Evolutionary conservation across 768 basidiomycete species (phyloP).

Genomic region (Phaffia tasmanica): DNA sequence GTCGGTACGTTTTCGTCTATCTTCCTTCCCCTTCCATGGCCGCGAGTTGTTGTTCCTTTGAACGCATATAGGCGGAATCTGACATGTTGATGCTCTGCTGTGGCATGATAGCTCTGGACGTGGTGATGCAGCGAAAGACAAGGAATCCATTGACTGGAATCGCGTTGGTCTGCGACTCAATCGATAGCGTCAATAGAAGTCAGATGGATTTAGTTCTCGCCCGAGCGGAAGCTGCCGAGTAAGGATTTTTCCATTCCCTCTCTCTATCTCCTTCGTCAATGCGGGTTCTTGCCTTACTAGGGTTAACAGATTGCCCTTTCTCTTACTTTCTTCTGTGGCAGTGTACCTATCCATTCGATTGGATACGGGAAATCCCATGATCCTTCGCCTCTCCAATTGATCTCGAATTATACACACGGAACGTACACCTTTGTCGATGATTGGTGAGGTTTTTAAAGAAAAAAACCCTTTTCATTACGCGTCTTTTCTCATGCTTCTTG

Average conservation of each 20-base stretch:
- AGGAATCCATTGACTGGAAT: conserved; percentile 85
- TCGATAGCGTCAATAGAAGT: conserved; percentile 80
- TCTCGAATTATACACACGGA: conserved; percentile 94
- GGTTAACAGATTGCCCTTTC: not conserved
- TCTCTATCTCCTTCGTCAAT: not conserved
- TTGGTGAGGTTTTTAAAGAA: conserved; percentile 14
- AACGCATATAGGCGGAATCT: not conserved
- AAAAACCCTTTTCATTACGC: not conserved
- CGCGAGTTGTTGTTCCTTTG: not conserved
- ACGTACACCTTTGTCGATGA: conserved; percentile 72
- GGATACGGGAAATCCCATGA: conserved; percentile 96
- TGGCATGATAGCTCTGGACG: conserved; percentile 58
- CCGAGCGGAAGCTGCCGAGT: conserved; percentile 86
- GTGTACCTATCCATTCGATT: conserved; percentile 87
- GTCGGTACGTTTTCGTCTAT: conserved; percentile 49
- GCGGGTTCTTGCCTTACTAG: not conserved
- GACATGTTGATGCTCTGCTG: not conserved
- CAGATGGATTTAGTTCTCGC: conserved; percentile 98
- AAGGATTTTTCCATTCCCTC: conserved; percentile 19
- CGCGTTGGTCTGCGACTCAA: conserved; percentile 82
- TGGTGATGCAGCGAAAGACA: conserved; percentile 84
- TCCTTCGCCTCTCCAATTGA: conserved; percentile 94
- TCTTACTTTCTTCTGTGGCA: conserved; percentile 15
- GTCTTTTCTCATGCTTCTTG: not conserved
- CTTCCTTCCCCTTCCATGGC: not conserved